Percentiles rank a stretch among this genome's conserved stretches.
phyloP scores from a whole-genome alignment of 129 eudicot genomes.

The Centrapalus pauciflorus region DNA sequence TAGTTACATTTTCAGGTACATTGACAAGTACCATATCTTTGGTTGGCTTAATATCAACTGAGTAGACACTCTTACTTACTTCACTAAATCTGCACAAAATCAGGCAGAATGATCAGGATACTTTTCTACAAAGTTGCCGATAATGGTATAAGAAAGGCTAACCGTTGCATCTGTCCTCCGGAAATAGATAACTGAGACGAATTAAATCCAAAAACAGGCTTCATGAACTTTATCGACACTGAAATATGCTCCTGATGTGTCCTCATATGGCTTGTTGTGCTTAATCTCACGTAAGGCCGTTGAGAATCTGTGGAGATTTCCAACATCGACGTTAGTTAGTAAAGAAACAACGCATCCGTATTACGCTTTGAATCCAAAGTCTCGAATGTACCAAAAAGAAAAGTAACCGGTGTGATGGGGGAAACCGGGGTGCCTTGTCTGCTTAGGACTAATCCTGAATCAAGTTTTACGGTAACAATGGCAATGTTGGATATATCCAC shows the following conservation, averaged over 20 bases:
- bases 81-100: constrained; percentile 56
- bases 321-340: background rate
- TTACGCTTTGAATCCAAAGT: background rate
- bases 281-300: constrained; percentile 79
- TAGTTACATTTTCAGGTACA: constrained; percentile 70
- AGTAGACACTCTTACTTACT: constrained; percentile 45
- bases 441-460: constrained; percentile 43
- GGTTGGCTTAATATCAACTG: constrained; percentile 43
- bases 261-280: constrained; percentile 59
- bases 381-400: constrained; percentile 65
- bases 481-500: constrained; percentile 41
- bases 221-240: constrained; percentile 61
- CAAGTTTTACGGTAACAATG: constrained; percentile 51
- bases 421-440: constrained; percentile 85
- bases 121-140: background rate
- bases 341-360: background rate
- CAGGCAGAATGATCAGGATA: background rate
- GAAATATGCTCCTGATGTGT: constrained; percentile 57
- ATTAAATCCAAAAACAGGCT: constrained; percentile 87
- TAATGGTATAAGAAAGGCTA: constrained; percentile 10
- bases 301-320: constrained; percentile 51
- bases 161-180: constrained; percentile 72
- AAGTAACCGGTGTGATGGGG: constrained; percentile 70
- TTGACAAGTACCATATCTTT: constrained; percentile 36
- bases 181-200: constrained; percentile 59